Conservation (phyloP, 2,329 filamentous ascomycete species). For the Hypomyces rosellus region DNA sequence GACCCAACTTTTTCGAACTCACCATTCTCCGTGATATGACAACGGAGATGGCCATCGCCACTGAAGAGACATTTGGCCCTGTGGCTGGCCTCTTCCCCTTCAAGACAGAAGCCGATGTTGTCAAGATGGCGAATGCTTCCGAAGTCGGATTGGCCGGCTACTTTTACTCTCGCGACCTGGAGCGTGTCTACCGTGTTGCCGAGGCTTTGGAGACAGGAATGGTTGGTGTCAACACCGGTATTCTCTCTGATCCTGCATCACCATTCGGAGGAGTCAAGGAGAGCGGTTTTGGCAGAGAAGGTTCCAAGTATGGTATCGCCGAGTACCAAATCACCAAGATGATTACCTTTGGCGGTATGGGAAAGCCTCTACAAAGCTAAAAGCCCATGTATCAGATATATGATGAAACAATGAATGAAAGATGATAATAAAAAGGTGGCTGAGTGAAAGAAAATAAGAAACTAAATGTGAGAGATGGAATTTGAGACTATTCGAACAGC, state of each 20-base stretch:
- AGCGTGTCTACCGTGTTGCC: slow-evolving; percentile 54
- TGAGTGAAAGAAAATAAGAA: no score
- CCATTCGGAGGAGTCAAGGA: slow-evolving; percentile 78
- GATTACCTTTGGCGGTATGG: slow-evolving; percentile 48
- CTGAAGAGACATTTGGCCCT: slow-evolving; percentile 93
- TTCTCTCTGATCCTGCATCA: slow-evolving; percentile 52
- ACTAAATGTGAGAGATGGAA: no score
- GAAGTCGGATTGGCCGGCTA: slow-evolving; percentile 90
- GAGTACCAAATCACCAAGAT: slow-evolving; percentile 74
- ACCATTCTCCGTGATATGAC: slow-evolving; percentile 88
- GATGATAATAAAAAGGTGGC: background rate
- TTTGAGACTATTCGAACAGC: no score
- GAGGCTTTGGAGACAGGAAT: slow-evolving; percentile 77
- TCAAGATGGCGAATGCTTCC: slow-evolving; percentile 71
- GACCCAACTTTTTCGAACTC: slow-evolving; percentile 80
- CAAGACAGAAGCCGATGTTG: slow-evolving; percentile 80
- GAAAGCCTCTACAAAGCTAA: slow-evolving; percentile 45
- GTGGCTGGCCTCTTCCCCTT: slow-evolving; percentile 88
- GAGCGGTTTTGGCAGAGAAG: slow-evolving; percentile 74
- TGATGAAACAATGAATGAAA: background rate
- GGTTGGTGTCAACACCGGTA: slow-evolving; percentile 76
- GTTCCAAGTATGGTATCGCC: slow-evolving; percentile 67
- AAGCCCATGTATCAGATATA: no score
- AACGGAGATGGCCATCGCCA: slow-evolving; percentile 72
- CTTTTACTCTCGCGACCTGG: slow-evolving; percentile 70